Evolutionary conservation across 2,329 filamentous ascomycete genomes (phyloP).

Genomic region (Chrysoporthe cubensis): DNA sequence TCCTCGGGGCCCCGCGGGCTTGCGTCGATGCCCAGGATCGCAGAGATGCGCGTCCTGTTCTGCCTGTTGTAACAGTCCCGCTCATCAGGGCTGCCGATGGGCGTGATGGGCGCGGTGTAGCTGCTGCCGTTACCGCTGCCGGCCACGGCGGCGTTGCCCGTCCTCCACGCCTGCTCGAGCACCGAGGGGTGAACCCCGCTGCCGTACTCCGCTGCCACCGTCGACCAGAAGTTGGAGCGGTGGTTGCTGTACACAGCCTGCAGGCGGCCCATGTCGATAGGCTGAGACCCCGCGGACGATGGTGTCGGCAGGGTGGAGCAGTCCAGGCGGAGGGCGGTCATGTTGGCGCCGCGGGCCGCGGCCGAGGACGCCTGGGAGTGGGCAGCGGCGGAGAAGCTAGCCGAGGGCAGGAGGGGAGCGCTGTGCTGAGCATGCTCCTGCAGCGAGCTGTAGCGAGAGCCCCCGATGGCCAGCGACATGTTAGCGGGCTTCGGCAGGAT

Average conservation of each 20-base stretch:
- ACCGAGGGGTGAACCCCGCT: conserved; percentile 62
- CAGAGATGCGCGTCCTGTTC: conserved; percentile 65
- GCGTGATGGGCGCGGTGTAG: conserved; percentile 50
- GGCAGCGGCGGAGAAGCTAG: conserved; percentile 40
- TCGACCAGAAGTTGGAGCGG: conserved; percentile 72
- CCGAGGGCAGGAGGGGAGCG: conserved; percentile 49
- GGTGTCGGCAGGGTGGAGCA: conserved; percentile 52
- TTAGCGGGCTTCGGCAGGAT: conserved; percentile 69
- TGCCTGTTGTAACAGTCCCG: conserved; percentile 46
- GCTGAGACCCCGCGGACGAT: conserved; percentile 36
- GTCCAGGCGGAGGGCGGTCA: conserved; percentile 59
- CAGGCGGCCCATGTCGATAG: conserved; percentile 68
- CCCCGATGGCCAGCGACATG: conserved; percentile 48
- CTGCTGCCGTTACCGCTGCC: conserved; percentile 34
- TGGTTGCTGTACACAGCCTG: conserved; percentile 72
- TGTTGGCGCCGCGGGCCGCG: conserved; percentile 40
- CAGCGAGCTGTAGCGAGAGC: conserved; percentile 43
- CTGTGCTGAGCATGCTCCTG: conserved; percentile 49
- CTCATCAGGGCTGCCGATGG: conserved; percentile 56
- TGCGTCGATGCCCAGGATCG: conserved; percentile 64
- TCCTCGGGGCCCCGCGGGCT: conserved; percentile 61
- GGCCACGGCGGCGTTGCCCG: conserved; percentile 40
- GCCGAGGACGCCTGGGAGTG: conserved; percentile 36
- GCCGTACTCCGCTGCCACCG: conserved; percentile 74
- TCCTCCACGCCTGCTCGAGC: conserved; percentile 73